Evolutionary conservation across 2,329 filamentous ascomycete genomes (phyloP).

Genomic region (Scorias spongiosa): DNA sequence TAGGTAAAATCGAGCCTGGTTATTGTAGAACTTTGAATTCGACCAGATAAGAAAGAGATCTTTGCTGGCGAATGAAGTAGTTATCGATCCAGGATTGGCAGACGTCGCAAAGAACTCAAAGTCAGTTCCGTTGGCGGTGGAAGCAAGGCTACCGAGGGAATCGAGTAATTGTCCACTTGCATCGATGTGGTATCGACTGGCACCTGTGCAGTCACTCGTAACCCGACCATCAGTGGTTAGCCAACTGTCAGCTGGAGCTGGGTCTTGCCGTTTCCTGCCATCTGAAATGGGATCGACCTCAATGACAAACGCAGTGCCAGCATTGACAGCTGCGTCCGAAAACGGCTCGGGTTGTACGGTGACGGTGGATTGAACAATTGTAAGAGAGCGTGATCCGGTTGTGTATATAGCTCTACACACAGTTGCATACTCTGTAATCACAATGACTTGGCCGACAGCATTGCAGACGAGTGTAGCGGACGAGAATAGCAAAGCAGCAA

Average conservation of each 20-base stretch:
- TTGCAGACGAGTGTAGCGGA: slow-evolving; percentile 5
- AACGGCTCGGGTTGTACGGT: slow-evolving; percentile 11
- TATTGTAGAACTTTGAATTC: slow-evolving; percentile 17
- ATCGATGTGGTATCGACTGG: slow-evolving; percentile 17
- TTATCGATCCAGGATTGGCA: slow-evolving; percentile 11
- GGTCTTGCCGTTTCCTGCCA: slow-evolving; percentile 10
- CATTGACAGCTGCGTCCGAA: slow-evolving; percentile 15
- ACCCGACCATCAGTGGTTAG: slow-evolving; percentile 19
- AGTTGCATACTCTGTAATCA: slow-evolving; percentile 13
- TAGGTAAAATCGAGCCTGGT: slow-evolving; percentile 17
- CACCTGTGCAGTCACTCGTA: slow-evolving; percentile 15
- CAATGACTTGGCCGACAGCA: slow-evolving; percentile 10
- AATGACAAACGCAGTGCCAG: slow-evolving; percentile 18
- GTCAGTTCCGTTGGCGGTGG: slow-evolving; percentile 10
- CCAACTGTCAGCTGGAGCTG: slow-evolving; percentile 9
- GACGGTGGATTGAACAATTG: slow-evolving; percentile 16
- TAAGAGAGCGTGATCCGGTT: slow-evolving; percentile 8
- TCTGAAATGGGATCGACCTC: slow-evolving; percentile 8
- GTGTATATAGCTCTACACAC: slow-evolving; percentile 14
- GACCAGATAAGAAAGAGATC: slow-evolving; percentile 18
- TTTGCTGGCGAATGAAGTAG: slow-evolving; percentile 13
- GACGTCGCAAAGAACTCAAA: slow-evolving; percentile 15
- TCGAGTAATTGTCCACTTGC: slow-evolving; percentile 11
- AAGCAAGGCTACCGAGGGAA: slow-evolving; percentile 11
- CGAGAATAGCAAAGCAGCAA: slow-evolving; percentile 1